Conservation (phyloP, 2,329 filamentous ascomycete species). For the Cordyceps pruinosa region DNA sequence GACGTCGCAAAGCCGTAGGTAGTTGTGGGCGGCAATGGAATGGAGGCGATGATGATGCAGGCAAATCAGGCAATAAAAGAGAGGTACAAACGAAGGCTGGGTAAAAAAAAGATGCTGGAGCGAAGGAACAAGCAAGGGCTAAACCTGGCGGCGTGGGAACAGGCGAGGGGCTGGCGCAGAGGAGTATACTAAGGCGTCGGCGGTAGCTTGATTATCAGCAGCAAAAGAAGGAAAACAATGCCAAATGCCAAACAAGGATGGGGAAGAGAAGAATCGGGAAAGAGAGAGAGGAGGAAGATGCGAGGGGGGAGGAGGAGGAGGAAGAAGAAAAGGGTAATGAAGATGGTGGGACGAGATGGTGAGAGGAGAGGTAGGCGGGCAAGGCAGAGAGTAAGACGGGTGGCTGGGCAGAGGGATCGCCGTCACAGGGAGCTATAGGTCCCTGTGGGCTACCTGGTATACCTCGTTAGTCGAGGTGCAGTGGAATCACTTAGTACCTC, state of each 20-base stretch:
- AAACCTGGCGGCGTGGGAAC: not conserved
- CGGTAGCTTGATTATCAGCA: not conserved
- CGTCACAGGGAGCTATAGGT: no score
- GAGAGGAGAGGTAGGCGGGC: not conserved
- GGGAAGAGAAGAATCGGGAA: conserved; percentile 9
- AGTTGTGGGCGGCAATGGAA: not conserved
- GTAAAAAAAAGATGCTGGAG: not conserved
- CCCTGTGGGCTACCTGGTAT: no score
- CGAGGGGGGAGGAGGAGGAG: conserved; percentile 11
- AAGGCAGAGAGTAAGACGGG: no score
- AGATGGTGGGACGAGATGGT: not conserved
- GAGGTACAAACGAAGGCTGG: not conserved
- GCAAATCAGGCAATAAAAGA: not conserved
- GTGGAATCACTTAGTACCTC: no score
- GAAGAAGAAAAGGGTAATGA: not conserved
- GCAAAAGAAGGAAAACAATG: not conserved
- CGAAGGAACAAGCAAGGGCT: not conserved
- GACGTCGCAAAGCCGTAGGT: not conserved
- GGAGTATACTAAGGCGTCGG: not conserved
- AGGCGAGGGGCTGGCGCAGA: not conserved
- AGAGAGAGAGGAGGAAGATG: conserved; percentile 12
- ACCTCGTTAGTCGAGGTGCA: no score
- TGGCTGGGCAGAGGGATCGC: no score
- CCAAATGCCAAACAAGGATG: conserved; percentile 5
- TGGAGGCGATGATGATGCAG: not conserved